Base-by-base conservation (phyloP, 257 asterid genomes). In the Solanum chilense region DNA sequence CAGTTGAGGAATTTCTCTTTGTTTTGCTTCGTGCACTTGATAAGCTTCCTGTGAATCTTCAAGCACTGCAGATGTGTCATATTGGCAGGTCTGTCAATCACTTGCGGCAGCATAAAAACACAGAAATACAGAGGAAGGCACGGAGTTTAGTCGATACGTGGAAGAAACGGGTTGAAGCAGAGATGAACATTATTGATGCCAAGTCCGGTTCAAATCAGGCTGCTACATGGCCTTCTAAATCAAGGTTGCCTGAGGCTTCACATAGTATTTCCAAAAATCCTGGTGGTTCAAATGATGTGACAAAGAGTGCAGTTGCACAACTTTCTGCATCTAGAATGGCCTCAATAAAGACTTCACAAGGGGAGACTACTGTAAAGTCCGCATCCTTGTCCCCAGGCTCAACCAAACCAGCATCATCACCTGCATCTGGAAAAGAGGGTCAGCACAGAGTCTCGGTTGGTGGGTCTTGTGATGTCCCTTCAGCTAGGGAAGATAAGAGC, bases 111-210 rank as follows among this genome's bases (percentile, higher is more conserved):
- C 98, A 97, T 89, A 97, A 95, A 87, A 97, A 94, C 87, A 64
- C 88, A 21, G 99, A 97, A 62, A 93, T 97, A 83, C 99, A 97
- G 86, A 95, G 88, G 74, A 95, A 95, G 87, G 98, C 98, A n/a
- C 92, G 98, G 68, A 88, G 92, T 89, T 91, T 97, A 87, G 98
- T 97, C 56, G 99, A 97, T 90, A 93, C 93, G 3, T 97, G 99
- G 99, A 97, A 97, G 93, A 97, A 95, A 89, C 95, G 99, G 15
- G 99, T 97, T 60, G 98, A 95, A 89, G 98, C 95, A 58, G 98
- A 97, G 91, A 95, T 97, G 98, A 95, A 88, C 69, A 91, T 87
- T 52, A 91, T 87, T 85, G 98, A 95, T 89, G 88, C 93, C 25
- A 93, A 94, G 88, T 84, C 94, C 87, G 95, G 93, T 75, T 92